phyloP scores from a whole-genome alignment of 192 early-diverging fungal species.

The Backusella morwellensis region DNA sequence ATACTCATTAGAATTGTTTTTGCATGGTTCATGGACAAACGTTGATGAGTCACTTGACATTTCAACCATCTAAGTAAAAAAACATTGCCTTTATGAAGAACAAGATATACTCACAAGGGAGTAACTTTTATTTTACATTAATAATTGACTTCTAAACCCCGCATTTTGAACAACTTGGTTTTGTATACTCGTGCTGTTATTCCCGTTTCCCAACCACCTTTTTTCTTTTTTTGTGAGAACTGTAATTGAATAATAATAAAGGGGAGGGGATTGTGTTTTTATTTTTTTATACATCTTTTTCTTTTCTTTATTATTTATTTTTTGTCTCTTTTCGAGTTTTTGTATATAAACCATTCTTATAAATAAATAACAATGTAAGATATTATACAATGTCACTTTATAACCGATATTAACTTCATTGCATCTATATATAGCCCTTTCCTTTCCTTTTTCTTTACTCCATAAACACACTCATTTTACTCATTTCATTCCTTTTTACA shows the following conservation, averaged over 20 bases:
- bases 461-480: not conserved
- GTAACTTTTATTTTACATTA: not conserved
- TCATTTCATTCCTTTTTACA: not conserved
- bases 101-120: not conserved
- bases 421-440: not conserved
- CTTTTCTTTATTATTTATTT: not conserved
- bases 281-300: not conserved
- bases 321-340: not conserved
- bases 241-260: slow-evolving; percentile 5
- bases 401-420: not conserved
- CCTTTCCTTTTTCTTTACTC: not conserved
- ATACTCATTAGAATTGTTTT: not conserved
- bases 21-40: not conserved
- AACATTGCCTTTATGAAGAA: not conserved
- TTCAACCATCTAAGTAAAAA: not conserved
- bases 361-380: not conserved
- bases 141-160: not conserved
- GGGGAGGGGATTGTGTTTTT: not conserved
- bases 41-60: not conserved
- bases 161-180: not conserved
- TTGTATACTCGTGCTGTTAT: not conserved
- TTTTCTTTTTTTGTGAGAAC: slow-evolving; percentile 6
- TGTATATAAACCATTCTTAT: not conserved
- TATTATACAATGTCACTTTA: not conserved
- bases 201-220: not conserved